Evolutionary conservation across 345 rosid species (phyloP).

Genomic region (Hevea brasiliensis): DNA sequence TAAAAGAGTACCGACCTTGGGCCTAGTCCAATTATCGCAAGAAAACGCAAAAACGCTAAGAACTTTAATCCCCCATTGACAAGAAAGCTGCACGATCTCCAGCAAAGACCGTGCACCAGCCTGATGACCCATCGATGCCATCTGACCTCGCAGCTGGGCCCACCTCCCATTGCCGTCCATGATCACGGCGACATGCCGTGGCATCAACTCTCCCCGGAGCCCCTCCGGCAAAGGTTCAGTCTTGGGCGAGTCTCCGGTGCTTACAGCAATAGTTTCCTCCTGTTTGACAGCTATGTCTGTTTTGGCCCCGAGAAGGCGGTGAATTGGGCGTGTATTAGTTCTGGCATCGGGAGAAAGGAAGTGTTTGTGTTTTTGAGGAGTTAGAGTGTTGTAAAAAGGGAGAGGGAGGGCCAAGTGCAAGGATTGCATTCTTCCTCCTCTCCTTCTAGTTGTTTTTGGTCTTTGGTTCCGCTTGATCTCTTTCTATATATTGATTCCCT

Average conservation of each 20-base stretch:
- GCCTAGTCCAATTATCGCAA: conserved; percentile 73
- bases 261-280: conserved; percentile 16
- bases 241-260: conserved; percentile 14
- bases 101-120: conserved; percentile 61
- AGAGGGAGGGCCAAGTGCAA: background rate
- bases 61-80: conserved; percentile 64
- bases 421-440: conserved; percentile 6
- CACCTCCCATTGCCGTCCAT: conserved; percentile 87
- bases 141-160: conserved; percentile 58
- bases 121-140: conserved; percentile 56
- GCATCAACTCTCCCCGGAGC: conserved; percentile 50
- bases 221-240: conserved; percentile 43
- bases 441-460: background rate
- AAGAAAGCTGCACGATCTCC: conserved; percentile 51
- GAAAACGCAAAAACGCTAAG: conserved; percentile 87
- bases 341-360: background rate
- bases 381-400: background rate
- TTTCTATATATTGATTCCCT: background rate
- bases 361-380: background rate
- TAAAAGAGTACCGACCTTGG: conserved; percentile 38
- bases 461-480: background rate
- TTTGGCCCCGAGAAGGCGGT: background rate
- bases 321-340: background rate
- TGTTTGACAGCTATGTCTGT: conserved; percentile 16
- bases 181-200: conserved; percentile 76